These are phyloP conservation scores for Entomortierella parvispora DNA, from an alignment of 192 early-diverging fungal species.

Conservation along the genomic window DNA sequence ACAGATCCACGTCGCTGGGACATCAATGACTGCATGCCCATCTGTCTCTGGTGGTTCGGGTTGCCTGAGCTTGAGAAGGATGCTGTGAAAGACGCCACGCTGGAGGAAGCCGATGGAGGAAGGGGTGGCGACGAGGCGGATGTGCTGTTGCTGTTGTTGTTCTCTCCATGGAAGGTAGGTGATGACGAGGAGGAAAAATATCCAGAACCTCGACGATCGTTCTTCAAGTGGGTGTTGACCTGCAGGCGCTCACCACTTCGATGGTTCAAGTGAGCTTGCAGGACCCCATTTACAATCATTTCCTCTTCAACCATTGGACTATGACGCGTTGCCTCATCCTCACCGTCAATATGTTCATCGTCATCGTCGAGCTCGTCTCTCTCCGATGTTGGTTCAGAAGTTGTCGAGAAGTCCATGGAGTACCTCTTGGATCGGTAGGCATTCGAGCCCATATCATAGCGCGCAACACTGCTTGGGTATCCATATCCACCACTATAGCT, in stretches of 20 bases:
- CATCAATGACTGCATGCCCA: constrained; percentile 23
- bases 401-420: constrained; percentile 39
- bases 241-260: no score
- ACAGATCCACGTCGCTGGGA: constrained; percentile 40
- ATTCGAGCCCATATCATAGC: constrained; percentile 4
- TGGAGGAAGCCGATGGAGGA: neutral
- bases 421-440: constrained; percentile 24
- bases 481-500: constrained; percentile 16
- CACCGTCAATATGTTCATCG: constrained; percentile 20
- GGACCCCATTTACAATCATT: neutral
- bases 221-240: no score
- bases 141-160: no score
- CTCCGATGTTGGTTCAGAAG: constrained; percentile 29
- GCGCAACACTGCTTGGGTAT: neutral
- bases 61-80: neutral
- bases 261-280: no score
- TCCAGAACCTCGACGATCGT: no score
- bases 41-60: no score
- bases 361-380: constrained; percentile 24
- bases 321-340: neutral
- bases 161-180: no score
- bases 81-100: neutral
- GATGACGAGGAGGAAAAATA: no score
- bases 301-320: neutral
- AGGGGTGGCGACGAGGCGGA: no score